Evolutionary conservation across 2,329 filamentous ascomycete genomes (phyloP).

Genomic region (Colletotrichum sp.): DNA sequence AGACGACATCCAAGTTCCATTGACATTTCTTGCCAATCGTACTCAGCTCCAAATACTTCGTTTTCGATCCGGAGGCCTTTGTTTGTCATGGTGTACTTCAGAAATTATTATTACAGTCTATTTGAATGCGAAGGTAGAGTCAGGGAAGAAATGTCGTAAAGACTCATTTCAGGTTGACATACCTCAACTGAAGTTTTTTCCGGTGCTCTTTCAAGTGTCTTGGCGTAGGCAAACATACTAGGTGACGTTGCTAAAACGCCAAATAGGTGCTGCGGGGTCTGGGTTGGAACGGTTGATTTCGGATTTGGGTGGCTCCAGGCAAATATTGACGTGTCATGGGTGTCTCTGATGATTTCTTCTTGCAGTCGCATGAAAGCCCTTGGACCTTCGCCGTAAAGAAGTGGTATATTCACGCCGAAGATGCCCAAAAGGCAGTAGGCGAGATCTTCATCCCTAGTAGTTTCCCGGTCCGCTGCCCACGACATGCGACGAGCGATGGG

Average conservation of each 20-base stretch:
- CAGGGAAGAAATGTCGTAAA: too few relatives aligned
- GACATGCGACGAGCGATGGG: conserved; percentile 22
- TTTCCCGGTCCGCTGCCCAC: conserved; percentile 27
- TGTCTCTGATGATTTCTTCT: neutral
- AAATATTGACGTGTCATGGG: neutral
- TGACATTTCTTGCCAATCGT: too few relatives aligned
- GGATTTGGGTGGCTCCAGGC: neutral
- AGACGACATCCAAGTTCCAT: too few relatives aligned
- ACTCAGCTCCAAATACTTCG: too few relatives aligned
- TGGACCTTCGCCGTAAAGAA: conserved; percentile 29
- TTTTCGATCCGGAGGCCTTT: too few relatives aligned
- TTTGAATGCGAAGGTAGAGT: neutral
- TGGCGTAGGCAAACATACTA: neutral
- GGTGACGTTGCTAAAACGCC: neutral
- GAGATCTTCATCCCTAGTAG: conserved; percentile 24
- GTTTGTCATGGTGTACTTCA: too few relatives aligned
- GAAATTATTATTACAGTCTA: too few relatives aligned
- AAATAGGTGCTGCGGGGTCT: neutral
- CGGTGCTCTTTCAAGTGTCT: neutral
- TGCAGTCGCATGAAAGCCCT: conserved; percentile 25
- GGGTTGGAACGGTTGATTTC: neutral
- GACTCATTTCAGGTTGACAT: neutral
- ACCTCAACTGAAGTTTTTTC: neutral
- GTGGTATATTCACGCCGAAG: conserved; percentile 29
- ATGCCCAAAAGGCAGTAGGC: conserved; percentile 30